Evolutionary conservation across 2,329 filamentous ascomycete species (phyloP), one percentile per base, ranked within the genome.

Genomic region (Colletotrichum sojae): DNA sequence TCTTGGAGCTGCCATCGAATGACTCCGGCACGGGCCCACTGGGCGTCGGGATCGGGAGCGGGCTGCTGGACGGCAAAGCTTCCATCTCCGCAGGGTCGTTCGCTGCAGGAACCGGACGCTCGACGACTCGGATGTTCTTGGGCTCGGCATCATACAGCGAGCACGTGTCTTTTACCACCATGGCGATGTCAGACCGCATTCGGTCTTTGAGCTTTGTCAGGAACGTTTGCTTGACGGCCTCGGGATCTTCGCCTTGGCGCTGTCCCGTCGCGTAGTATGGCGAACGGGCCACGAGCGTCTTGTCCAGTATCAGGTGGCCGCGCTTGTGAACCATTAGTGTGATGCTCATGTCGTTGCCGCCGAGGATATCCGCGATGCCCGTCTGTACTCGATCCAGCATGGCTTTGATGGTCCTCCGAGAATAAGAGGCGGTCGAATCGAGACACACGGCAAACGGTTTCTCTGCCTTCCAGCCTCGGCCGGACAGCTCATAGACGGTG

Each of bases 271-370:
- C 67, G 51, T 69, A 69, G 62, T 53, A 53, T 9, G 67, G 67
- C 51, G 70, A 60, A 61, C 63, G 72, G n/a, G 83, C 80, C 13
- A 83, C 78, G 9, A 87, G 76, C 5, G 81, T 82, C 71, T 85
- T 85, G 74, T 86, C 83, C n/a, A 86, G 69, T 15, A 88, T 80
- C 22, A 86, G 80, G 64, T 88, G 86, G 0, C 86, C 86, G 51
- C 86, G 82, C 73, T 88, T 88, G 71, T 85, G 80, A 6, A 83
- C 82, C 3, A 80, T 82, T 74, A 88, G 77, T 22, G 81, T 84
- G 58, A 87, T 78, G 5, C 83, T 80, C 46, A 82, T 79, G 25
- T 85, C 82, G 65, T 84, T 82, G 25, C 83, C 82, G 56, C 82
- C 80, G 25, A 88, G 78, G 6, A 85, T 80, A 60, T 86, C 83